These are phyloP conservation scores for Escovopsis weberi DNA, from an alignment of 2,329 filamentous ascomycete genomes.

Conservation along the genomic window DNA sequence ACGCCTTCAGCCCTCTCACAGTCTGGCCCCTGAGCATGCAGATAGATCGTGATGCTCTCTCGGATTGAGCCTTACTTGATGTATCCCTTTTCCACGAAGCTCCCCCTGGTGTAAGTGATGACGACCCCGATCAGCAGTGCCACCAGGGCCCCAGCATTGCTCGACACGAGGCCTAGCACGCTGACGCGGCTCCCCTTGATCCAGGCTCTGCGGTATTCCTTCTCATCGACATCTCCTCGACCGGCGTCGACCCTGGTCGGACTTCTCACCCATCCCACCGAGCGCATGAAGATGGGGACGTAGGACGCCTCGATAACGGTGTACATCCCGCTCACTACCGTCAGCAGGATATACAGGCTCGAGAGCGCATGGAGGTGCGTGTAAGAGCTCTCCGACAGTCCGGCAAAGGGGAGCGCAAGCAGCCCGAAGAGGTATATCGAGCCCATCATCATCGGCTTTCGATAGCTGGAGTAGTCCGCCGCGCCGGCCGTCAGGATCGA, in stretches of 20 bases:
- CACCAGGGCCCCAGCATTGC: conserved; percentile 9
- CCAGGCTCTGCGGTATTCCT: conserved; percentile 3
- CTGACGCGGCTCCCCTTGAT: conserved; percentile 8
- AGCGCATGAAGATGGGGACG: conserved; percentile 10
- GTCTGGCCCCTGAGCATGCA: neutral
- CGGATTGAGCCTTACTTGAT: conserved; percentile 5
- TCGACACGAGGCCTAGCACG: conserved; percentile 7
- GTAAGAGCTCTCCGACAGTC: conserved; percentile 7
- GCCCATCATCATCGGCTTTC: conserved; percentile 10
- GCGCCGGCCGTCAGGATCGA: conserved; percentile 7
- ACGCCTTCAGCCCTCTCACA: neutral
- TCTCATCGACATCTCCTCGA: neutral
- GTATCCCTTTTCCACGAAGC: conserved; percentile 8
- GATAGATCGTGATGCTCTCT: neutral
- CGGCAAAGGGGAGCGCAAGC: conserved; percentile 9
- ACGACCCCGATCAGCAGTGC: conserved; percentile 9
- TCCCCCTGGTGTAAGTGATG: conserved; percentile 8
- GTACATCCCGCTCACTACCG: conserved; percentile 8
- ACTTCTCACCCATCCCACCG: conserved; percentile 5
- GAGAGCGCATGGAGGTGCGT: conserved; percentile 7
- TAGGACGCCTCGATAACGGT: conserved; percentile 9
- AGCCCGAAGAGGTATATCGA: conserved; percentile 10
- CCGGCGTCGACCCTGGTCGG: conserved; percentile 1
- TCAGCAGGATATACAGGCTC: conserved; percentile 6
- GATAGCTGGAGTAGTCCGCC: conserved; percentile 10